Conservation (phyloP, 164 flowering plant genomes). For the Sextonia rubra region DNA sequence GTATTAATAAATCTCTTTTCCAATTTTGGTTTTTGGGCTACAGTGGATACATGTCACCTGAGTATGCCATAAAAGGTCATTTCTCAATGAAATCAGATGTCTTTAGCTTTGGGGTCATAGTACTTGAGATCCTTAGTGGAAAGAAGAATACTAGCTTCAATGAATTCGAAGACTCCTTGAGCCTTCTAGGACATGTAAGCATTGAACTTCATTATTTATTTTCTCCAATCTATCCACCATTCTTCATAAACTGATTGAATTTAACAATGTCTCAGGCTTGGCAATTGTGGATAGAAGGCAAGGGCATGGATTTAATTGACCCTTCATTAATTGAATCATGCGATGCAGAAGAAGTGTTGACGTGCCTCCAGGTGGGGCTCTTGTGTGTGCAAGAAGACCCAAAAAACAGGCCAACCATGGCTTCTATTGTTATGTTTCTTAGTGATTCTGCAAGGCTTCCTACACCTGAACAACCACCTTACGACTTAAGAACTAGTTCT, state of each 20-base stretch:
- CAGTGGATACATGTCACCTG: conserved; percentile 61
- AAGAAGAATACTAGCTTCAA: conserved; percentile 39
- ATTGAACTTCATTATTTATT: not conserved
- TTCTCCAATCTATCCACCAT: not conserved
- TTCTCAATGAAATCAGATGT: conserved; percentile 52
- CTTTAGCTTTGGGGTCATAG: conserved; percentile 46
- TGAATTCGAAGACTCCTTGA: conserved; percentile 16
- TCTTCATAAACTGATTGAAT: not conserved
- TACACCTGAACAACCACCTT: conserved; percentile 13
- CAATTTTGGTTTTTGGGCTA: conserved; percentile 4
- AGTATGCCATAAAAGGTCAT: conserved; percentile 43
- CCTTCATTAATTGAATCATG: conserved; percentile 12
- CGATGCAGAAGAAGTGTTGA: conserved; percentile 6
- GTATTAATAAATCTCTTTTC: too few relatives aligned
- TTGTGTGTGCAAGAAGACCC: conserved; percentile 27
- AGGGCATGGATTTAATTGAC: conserved; percentile 16
- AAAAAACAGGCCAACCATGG: conserved; percentile 21
- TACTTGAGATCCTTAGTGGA: conserved; percentile 47
- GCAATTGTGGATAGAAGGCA: conserved; percentile 21
- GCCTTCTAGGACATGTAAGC: conserved; percentile 5
- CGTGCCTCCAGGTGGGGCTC: conserved; percentile 25
- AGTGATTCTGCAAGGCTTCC: conserved; percentile 16
- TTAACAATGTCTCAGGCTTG: conserved; percentile 19
- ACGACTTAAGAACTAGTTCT: not conserved
- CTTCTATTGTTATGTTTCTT: conserved; percentile 18